These are phyloP conservation scores for Coprinopsis sp. DNA, from an alignment of 768 basidiomycete species.

Conservation along the genomic window DNA sequence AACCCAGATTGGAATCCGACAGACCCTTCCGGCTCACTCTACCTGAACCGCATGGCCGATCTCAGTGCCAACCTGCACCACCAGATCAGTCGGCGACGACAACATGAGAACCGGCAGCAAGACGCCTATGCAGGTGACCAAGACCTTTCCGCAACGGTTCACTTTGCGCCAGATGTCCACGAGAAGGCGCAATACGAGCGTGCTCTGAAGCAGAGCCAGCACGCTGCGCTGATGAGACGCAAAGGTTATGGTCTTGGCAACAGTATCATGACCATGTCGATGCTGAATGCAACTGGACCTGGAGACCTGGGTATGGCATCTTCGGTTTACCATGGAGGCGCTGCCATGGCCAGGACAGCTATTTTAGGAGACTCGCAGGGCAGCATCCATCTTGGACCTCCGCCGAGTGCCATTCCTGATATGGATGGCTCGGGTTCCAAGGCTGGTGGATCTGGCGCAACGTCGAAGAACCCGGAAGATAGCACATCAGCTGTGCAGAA, in stretches of 20 bases:
- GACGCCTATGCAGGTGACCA: slow-evolving; percentile 8
- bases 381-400: background rate
- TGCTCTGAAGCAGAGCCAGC: slow-evolving; percentile 66
- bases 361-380: slow-evolving; percentile 75
- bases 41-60: slow-evolving; percentile 80
- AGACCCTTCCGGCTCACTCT: slow-evolving; percentile 88
- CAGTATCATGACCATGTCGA: slow-evolving; percentile 46
- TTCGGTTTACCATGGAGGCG: slow-evolving; percentile 45
- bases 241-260: slow-evolving; percentile 34
- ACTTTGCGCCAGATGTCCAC: slow-evolving; percentile 9
- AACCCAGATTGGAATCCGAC: slow-evolving; percentile 95
- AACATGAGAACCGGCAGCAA: slow-evolving; percentile 19
- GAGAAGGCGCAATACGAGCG: slow-evolving; percentile 64
- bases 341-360: slow-evolving; percentile 59
- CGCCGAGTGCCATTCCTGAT: background rate
- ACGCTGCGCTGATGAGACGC: slow-evolving; percentile 45
- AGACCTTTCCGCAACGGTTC: slow-evolving; percentile 14
- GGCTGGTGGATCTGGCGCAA: background rate
- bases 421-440: slow-evolving; percentile 10
- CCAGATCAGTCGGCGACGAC: slow-evolving; percentile 34
- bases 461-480: slow-evolving; percentile 1
- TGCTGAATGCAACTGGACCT: slow-evolving; percentile 31
- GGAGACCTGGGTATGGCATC: slow-evolving; percentile 35
- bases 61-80: slow-evolving; percentile 47
- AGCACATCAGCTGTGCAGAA: slow-evolving; percentile 4